phyloP scores from a whole-genome alignment of 345 rosid genomes.

The Iberis pinnata region DNA sequence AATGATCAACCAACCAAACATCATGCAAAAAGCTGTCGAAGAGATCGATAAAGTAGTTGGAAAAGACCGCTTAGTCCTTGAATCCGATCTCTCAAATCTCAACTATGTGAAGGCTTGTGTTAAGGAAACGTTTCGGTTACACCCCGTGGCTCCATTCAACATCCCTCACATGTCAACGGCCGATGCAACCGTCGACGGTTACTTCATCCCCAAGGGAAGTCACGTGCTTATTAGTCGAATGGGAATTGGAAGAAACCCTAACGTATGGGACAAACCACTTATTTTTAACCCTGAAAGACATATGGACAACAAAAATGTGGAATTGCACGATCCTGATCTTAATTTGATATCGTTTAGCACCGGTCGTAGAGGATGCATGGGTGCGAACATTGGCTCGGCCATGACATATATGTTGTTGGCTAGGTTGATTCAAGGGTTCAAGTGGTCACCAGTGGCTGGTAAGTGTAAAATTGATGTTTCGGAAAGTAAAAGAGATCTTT shows the following conservation, averaged over 20 bases:
- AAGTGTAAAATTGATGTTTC: slow-evolving; percentile 10
- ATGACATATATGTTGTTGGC: slow-evolving; percentile 49
- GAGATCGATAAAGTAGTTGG: slow-evolving; percentile 47
- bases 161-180: slow-evolving; percentile 35
- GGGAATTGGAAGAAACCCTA: slow-evolving; percentile 44
- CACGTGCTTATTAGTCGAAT: slow-evolving; percentile 36
- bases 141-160: slow-evolving; percentile 41
- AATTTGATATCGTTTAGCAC: slow-evolving; percentile 40
- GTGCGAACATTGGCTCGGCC: slow-evolving; percentile 33
- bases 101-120: slow-evolving; percentile 46
- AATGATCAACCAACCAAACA: slow-evolving; percentile 42
- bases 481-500: slow-evolving; percentile 16
- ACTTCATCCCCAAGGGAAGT: slow-evolving; percentile 54
- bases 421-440: slow-evolving; percentile 44
- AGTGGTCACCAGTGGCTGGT: slow-evolving; percentile 30
- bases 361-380: slow-evolving; percentile 48
- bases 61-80: slow-evolving; percentile 42
- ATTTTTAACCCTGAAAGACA: slow-evolving; percentile 46
- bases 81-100: slow-evolving; percentile 38
- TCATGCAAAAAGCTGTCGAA: slow-evolving; percentile 34
- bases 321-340: slow-evolving; percentile 29
- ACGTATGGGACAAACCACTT: slow-evolving; percentile 42
- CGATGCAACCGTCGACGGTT: slow-evolving; percentile 30
- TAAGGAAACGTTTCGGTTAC: slow-evolving; percentile 47
- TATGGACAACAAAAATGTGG: slow-evolving; percentile 17